These are phyloP conservation scores for Lentinula sp. DNA, from an alignment of 768 basidiomycete genomes.

Conservation along the genomic window DNA sequence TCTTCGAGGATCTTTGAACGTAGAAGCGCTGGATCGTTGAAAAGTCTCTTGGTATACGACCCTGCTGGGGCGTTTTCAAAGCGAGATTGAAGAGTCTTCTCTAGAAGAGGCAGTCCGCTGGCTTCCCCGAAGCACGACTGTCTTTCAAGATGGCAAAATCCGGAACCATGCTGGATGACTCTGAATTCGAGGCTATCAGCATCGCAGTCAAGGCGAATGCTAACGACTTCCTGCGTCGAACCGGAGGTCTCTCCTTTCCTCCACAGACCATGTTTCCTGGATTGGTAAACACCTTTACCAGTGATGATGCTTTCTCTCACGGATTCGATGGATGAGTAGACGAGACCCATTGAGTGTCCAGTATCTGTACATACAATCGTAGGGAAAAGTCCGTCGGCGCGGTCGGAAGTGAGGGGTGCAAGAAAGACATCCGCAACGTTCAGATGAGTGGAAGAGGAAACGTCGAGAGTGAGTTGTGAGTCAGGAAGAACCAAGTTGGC, in stretches of 20 bases:
- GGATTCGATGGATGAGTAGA: slow-evolving; percentile 89
- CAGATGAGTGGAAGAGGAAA: slow-evolving; percentile 51
- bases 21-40: slow-evolving; percentile 75
- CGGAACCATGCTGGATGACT: slow-evolving; percentile 83
- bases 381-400: slow-evolving; percentile 88
- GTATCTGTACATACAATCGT: slow-evolving; percentile 83
- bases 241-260: slow-evolving; percentile 96
- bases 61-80: slow-evolving; percentile 76
- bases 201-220: slow-evolving; percentile 88
- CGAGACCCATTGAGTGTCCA: slow-evolving; percentile 80
- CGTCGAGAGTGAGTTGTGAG: slow-evolving; percentile 55
- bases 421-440: slow-evolving; percentile 85
- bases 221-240: slow-evolving; percentile 81
- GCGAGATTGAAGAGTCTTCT: slow-evolving; percentile 70
- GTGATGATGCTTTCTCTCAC: slow-evolving; percentile 82
- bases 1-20: slow-evolving; percentile 97
- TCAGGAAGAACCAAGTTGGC: slow-evolving; percentile 69
- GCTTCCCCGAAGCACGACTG: slow-evolving; percentile 85
- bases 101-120: slow-evolving; percentile 75
- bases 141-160: slow-evolving; percentile 90
- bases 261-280: slow-evolving; percentile 94
- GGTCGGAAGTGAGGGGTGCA: slow-evolving; percentile 75
- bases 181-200: slow-evolving; percentile 86
- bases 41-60: slow-evolving; percentile 86
- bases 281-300: slow-evolving; percentile 93